Base-by-base conservation (phyloP, 495 filamentous ascomycete genomes). In the Articulospora tetracladia region DNA sequence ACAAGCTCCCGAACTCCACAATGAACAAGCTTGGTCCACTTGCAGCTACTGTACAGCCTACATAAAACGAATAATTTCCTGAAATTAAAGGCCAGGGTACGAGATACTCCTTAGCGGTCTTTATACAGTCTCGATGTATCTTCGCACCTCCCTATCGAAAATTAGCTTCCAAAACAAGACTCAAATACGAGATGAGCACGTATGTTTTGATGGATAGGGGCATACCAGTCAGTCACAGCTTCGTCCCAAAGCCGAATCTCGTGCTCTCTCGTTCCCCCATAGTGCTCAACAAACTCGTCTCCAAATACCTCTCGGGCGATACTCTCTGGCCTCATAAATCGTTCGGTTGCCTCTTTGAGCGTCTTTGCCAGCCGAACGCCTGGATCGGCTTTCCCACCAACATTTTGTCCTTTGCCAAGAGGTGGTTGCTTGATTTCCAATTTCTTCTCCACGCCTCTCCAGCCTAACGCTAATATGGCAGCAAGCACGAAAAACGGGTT, bases 221-320 rank as follows among this genome's bases (percentile, higher is more conserved):
- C 47, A 50, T 74, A 91, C 92, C 92, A 97, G 72, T 96, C 93
- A 24, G 92, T 96, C 8, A 96, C 92, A 0, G 92, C 91, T 70
- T 97, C 93, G 69, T 98, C 92, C 91, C 92, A 98, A 19, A 96
- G 73, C 60, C 86, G 77, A 65, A 92, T 80, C 72, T 98, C 94
- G 73, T 98, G 93, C 66, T 93, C 89, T 59, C 94, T 84, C 23
- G 94, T 97, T 8, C 94, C 94, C 3, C 87, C 90, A 77, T 84
- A 98, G 69, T 98, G 95, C 2, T 97, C 92, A 8, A 98, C 93
- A 72, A 98, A 98, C 11, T 88, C 89, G 72, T 98, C 86, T 0
- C 95, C 95, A 71, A 98, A 91, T 0, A 93, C 90, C 70, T 97
- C 89, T 52, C 94, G 78, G 39, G 94, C 94, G 15, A 97, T 79